Evolutionary conservation across 2,329 filamentous ascomycete species (phyloP), one percentile per base, ranked within the genome.

Genomic region (Neodidymelliopsis sp.): DNA sequence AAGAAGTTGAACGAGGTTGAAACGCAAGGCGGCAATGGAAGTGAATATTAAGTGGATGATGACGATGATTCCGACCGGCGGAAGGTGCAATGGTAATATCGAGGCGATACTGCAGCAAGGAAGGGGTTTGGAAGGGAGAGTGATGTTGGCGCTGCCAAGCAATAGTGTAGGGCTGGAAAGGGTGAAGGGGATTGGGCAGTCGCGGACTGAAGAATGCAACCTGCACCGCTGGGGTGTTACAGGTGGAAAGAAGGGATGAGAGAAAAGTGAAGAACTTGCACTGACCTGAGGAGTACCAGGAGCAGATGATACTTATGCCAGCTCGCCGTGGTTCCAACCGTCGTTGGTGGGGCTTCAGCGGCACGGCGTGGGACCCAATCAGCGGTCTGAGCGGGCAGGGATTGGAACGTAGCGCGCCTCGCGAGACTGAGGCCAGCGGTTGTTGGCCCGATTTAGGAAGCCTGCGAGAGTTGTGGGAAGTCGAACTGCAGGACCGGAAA

Each of bases 11-110:
- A 60, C 54, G 46, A 66, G 59, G 63, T 64, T 61, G 65, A 68
- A 60, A 57, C 47, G 55, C 45, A 52, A 59, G 58, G 62, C 53
- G 34, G 49, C 55, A 52, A 50, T 42, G 49, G 57, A 66, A 52
- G 51, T 42, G 49, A 57, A 66, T 55, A 63, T 67, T 68, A 70
- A 60, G 56, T 50, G 41, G 43, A 45, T 47, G 34, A 53, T 36
- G 46, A 52, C 43, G n/a, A n/a, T n/a, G n/a, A n/a, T 56, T 68
- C 68, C 67, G 70, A 56, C 66, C 63, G 60, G 66, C 68, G 65
- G 65, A 67, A 65, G 52, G 50, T 25, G 56, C 44, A 54, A 57
- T 38, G 33, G 46, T 44, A 43, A 23, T 38, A 31, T 45, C 53
- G 48, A 57, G 18, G 50, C 36, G 52, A 55, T 54, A 44, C 40